Percentiles rank a stretch among this genome's conserved stretches.
Conservation (phyloP, 257 asterid genomes). For the Petrea volubilis region DNA sequence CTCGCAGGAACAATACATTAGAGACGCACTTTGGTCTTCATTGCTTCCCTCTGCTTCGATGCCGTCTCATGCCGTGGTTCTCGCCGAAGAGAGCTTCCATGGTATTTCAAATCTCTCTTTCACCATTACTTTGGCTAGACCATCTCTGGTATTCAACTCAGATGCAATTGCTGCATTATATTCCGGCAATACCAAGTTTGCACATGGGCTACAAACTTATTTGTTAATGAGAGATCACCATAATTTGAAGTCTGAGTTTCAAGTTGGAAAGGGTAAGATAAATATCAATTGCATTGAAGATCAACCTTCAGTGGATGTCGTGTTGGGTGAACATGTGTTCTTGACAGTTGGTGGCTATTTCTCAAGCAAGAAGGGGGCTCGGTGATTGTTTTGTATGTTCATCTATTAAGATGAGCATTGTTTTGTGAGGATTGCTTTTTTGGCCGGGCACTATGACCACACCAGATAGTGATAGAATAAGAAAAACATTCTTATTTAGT, state of each 20-base stretch:
- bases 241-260: constrained; percentile 69
- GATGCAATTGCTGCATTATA: constrained; percentile 49
- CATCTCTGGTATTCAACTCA: constrained; percentile 55
- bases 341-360: constrained; percentile 64
- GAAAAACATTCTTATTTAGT: background rate
- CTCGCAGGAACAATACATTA: constrained; percentile 67
- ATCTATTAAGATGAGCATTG: background rate
- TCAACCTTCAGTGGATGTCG: constrained; percentile 59
- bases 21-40: constrained; percentile 60
- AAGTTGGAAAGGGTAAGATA: constrained; percentile 65
- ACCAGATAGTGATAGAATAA: background rate
- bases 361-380: constrained; percentile 31
- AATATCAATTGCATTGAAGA: constrained; percentile 58
- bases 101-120: constrained; percentile 65
- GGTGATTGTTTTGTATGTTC: constrained; percentile 22
- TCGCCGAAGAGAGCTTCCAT: constrained; percentile 68
- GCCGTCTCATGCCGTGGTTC: constrained; percentile 65
- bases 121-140: constrained; percentile 61
- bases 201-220: constrained; percentile 47
- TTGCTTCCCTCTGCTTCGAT: constrained; percentile 54
- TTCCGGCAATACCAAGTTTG: constrained; percentile 55
- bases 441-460: background rate
- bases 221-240: constrained; percentile 62
- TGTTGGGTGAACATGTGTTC: constrained; percentile 56
- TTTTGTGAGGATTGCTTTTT: constrained; percentile 3